Conservation (phyloP, 805 yeast species). For the Starmerella gropengiesseri region DNA sequence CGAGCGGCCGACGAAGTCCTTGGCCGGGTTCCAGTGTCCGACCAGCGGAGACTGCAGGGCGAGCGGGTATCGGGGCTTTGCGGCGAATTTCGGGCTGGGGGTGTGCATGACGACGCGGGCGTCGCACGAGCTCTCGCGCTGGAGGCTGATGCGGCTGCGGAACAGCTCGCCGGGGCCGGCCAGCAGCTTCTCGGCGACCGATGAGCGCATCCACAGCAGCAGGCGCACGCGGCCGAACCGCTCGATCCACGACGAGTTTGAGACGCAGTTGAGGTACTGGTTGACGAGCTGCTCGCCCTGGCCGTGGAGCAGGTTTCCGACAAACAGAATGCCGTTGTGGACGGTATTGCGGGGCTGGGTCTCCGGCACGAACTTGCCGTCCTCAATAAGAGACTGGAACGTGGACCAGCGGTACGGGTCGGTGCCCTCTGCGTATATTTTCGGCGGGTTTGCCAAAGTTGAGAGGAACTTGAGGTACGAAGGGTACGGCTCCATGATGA, state of each 20-base stretch:
- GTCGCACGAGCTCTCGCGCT: conserved; percentile 54
- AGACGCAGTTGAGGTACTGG: conserved; percentile 64
- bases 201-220: conserved; percentile 55
- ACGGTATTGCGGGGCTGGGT: conserved; percentile 33
- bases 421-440: conserved; percentile 28
- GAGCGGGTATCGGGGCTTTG: conserved; percentile 15
- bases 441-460: conserved; percentile 14
- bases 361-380: conserved; percentile 36
- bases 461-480: conserved; percentile 25
- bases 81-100: conserved; percentile 25
- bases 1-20: conserved; percentile 22
- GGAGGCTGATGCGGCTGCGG: conserved; percentile 54
- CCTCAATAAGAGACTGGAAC: conserved; percentile 37
- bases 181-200: conserved; percentile 51
- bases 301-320: conserved; percentile 47
- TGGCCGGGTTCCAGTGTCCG: neutral
- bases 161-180: conserved; percentile 42
- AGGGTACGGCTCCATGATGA: conserved; percentile 46
- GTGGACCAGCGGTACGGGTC: conserved; percentile 66
- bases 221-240: conserved; percentile 63
- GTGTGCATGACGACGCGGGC: conserved; percentile 30
- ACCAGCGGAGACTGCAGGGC: conserved; percentile 15
- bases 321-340: conserved; percentile 45
- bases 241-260: conserved; percentile 62
- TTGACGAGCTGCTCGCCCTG: conserved; percentile 59